Percentiles rank a stretch among this genome's conserved stretches.
Evolutionary conservation across 192 early-diverging fungal genomes (phyloP).

Genomic region (Chytriomyces confervae): DNA sequence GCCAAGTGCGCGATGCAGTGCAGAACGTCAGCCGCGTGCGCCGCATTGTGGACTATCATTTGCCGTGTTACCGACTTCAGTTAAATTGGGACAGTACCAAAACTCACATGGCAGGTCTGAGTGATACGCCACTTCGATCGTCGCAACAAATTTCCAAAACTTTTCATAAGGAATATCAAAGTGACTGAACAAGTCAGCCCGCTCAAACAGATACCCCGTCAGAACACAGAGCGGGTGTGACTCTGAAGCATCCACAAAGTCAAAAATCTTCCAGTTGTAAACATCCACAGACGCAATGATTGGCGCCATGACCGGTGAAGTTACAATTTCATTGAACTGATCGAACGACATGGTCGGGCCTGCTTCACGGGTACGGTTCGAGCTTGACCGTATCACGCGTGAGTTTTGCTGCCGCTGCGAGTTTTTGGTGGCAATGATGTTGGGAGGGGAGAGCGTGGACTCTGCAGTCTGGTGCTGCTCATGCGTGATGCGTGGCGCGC

Average conservation of each 20-base stretch:
- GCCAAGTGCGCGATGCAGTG: constrained; percentile 54
- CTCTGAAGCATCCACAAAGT: constrained; percentile 40
- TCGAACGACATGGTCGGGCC: constrained; percentile 5
- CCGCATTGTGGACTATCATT: constrained; percentile 60
- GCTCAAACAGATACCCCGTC: constrained; percentile 45
- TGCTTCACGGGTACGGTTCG: background rate
- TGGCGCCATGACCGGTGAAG: constrained; percentile 29
- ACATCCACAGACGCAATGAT: constrained; percentile 35
- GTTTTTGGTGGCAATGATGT: constrained; percentile 12
- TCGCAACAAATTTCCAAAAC: constrained; percentile 49
- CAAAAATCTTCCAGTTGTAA: constrained; percentile 58
- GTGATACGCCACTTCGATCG: constrained; percentile 57
- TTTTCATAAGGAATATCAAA: constrained; percentile 51
- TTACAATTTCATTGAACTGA: constrained; percentile 27
- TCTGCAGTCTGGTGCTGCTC: no score
- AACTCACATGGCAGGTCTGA: constrained; percentile 56
- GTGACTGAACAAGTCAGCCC: constrained; percentile 47
- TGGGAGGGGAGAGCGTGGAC: background rate
- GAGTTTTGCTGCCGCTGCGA: background rate
- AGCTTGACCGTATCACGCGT: background rate
- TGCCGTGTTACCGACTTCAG: background rate
- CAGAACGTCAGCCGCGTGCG: constrained; percentile 63
- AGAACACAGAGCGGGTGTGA: constrained; percentile 40
- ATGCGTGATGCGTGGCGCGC: no score
- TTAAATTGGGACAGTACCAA: background rate